These are phyloP conservation scores for Paraphoma sp. DNA, from an alignment of 2,329 filamentous ascomycete genomes.

Conservation along the genomic window DNA sequence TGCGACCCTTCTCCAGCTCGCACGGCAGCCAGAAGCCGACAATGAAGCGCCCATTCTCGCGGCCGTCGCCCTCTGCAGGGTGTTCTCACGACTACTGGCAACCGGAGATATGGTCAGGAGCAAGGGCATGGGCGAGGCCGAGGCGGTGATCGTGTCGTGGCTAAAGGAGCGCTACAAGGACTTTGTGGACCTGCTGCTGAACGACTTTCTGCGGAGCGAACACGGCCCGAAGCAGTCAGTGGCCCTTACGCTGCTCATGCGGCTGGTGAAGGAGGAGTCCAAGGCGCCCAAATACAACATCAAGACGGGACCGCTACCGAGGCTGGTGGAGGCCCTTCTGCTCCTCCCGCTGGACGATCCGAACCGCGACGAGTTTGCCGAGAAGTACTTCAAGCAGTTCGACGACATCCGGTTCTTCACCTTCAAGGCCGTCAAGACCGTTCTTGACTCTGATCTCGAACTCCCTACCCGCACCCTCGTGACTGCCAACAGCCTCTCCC, in stretches of 20 bases:
- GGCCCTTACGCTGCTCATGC: slow-evolving; percentile 81
- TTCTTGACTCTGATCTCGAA: slow-evolving; percentile 41
- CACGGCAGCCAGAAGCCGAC: slow-evolving; percentile 56
- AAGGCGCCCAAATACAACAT: slow-evolving; percentile 63
- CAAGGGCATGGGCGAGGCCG: slow-evolving; percentile 72
- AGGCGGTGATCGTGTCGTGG: slow-evolving; percentile 78
- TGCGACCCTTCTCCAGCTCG: slow-evolving; percentile 69
- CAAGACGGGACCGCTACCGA: slow-evolving; percentile 69
- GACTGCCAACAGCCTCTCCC: slow-evolving; percentile 62
- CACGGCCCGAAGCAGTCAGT: slow-evolving; percentile 70
- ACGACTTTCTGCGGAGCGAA: slow-evolving; percentile 63
- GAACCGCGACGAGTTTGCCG: slow-evolving; percentile 74
- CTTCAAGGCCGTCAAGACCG: slow-evolving; percentile 68
- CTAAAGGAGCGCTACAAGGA: slow-evolving; percentile 76
- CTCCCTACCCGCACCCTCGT: slow-evolving; percentile 27
- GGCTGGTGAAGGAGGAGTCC: slow-evolving; percentile 77
- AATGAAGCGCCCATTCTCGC: slow-evolving; percentile 69
- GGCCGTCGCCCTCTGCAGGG: slow-evolving; percentile 80
- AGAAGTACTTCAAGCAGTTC: slow-evolving; percentile 79
- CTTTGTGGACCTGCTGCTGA: slow-evolving; percentile 69
- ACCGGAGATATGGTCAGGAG: slow-evolving; percentile 72
- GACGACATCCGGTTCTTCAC: slow-evolving; percentile 88
- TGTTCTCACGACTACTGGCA: slow-evolving; percentile 82
- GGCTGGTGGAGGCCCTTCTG: slow-evolving; percentile 69
- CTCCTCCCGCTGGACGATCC: slow-evolving; percentile 62